Base-by-base conservation (phyloP, 2,329 filamentous ascomycete genomes). In the Calonectria hongkongensis region DNA sequence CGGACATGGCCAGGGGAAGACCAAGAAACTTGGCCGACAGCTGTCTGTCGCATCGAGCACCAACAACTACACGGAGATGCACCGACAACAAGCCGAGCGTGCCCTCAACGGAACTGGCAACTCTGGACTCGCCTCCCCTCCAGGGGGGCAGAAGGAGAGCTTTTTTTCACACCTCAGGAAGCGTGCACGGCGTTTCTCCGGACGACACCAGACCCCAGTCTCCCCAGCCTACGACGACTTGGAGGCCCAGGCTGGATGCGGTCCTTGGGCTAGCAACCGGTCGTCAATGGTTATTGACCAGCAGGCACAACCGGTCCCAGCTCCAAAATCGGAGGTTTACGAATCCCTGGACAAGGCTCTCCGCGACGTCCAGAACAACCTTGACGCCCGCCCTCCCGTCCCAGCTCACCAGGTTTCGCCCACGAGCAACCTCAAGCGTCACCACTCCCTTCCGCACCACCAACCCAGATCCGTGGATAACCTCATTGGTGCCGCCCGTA, bases 121-220 rank as follows among this genome's bases (percentile, higher is more conserved):
- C 79, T 90, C 89, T 41, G 94, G 93, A 27, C 87, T 96, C 28
- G 92, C 90, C 18, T 97, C 95, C 7, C 95, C 95, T 4, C 92
- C 93, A 0, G 93, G 90, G 79, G 94, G 91, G 21, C 94, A 95
- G 70, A 97, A 97, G 82, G 97, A 99, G 84, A 95, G 97, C 84
- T 99, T 99, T 88, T 99, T 99, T 86, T 98, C 97, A 0, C 97
- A 99, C 82, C 89, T 99, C 9, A 92, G 97, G 70, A 99, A 99
- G 85, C 93, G 96, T 65, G 97, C 97, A 33, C 92, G 97, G 78
- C 91, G 97, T 77, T 93, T 99, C 73, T 99, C 97, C 30, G 97
- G 97, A 58, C 93, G 96, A 70, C 95, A 98, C 81, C 94, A 96
- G 82, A 93, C 92, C 16, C 93, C 95, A 9, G 91, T 94, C 71